These are phyloP conservation scores for Hyphodiscus sp. DNA, from an alignment of 2,329 filamentous ascomycete species.

Conservation along the genomic window DNA sequence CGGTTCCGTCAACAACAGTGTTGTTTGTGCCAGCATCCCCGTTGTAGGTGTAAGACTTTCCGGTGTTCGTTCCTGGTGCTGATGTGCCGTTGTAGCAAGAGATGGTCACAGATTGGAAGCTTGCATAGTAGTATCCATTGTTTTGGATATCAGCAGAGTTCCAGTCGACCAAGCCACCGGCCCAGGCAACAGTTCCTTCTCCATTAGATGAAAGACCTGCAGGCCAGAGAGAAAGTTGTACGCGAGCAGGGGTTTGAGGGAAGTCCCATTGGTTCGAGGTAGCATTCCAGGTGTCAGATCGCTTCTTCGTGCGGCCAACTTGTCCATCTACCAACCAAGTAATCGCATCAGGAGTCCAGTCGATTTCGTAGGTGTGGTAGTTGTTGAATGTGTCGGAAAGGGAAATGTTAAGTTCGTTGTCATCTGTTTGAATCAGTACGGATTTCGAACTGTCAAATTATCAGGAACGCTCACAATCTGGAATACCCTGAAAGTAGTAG, in stretches of 20 bases:
- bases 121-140: constrained; percentile 83
- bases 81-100: constrained; percentile 69
- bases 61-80: constrained; percentile 60
- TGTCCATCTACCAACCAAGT: constrained; percentile 84
- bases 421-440: constrained; percentile 45
- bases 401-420: constrained; percentile 67
- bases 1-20: constrained; percentile 69
- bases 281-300: constrained; percentile 77
- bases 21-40: constrained; percentile 61
- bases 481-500: constrained; percentile 93
- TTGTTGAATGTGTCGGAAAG: constrained; percentile 65
- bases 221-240: constrained; percentile 95
- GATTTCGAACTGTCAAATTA: constrained; percentile 15
- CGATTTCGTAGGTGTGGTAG: constrained; percentile 86
- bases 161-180: constrained; percentile 88
- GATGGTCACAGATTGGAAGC: constrained; percentile 69
- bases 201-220: constrained; percentile 75
- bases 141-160: constrained; percentile 70
- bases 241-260: constrained; percentile 84
- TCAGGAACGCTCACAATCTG: constrained; percentile 63
- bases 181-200: constrained; percentile 83
- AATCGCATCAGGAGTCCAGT: constrained; percentile 83
- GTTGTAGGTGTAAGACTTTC: constrained; percentile 71
- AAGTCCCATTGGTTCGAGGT: constrained; percentile 77
- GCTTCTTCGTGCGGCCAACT: constrained; percentile 66